Evolutionary conservation across 352 stramenopile genomes (phyloP).

Genomic region (Pythium brachiatum): DNA sequence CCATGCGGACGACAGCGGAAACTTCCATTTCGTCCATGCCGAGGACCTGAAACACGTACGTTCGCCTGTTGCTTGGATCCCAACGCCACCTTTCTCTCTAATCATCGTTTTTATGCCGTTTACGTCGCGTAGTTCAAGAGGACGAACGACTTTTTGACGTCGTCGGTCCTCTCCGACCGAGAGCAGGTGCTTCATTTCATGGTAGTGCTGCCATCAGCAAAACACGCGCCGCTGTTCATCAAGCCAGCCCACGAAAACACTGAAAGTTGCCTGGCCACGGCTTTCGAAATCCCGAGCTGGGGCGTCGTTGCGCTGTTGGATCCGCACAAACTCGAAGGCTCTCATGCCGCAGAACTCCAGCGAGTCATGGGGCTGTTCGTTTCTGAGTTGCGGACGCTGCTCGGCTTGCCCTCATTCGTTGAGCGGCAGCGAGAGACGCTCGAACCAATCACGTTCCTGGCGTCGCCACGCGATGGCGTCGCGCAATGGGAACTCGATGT

Average conservation of each 20-base stretch:
- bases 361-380: constrained; percentile 73
- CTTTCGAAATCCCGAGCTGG: constrained; percentile 74
- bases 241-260: constrained; percentile 11
- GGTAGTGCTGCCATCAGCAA: constrained; percentile 48
- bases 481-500: constrained; percentile 75
- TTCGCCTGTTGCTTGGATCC: not conserved
- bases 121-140: constrained; percentile 68
- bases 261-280: constrained; percentile 29
- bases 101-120: not conserved
- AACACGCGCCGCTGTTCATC: constrained; percentile 60
- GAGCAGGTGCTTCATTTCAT: constrained; percentile 82
- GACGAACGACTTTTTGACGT: constrained; percentile 66
- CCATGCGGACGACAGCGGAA: constrained; percentile 28
- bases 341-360: constrained; percentile 33
- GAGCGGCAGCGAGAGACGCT: constrained; percentile 19
- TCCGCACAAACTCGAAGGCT: constrained; percentile 17
- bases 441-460: constrained; percentile 35
- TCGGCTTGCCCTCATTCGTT: constrained; percentile 56
- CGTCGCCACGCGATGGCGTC: constrained; percentile 48
- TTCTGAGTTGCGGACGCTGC: constrained; percentile 53
- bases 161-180: constrained; percentile 61
- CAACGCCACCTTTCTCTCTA: not conserved
- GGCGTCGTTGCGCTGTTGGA: constrained; percentile 64
- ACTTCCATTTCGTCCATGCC: constrained; percentile 42
- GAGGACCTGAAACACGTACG: constrained; percentile 71